phyloP scores from a whole-genome alignment of 2,329 filamentous ascomycete species.

The Graphiopsis chlorocephala region DNA sequence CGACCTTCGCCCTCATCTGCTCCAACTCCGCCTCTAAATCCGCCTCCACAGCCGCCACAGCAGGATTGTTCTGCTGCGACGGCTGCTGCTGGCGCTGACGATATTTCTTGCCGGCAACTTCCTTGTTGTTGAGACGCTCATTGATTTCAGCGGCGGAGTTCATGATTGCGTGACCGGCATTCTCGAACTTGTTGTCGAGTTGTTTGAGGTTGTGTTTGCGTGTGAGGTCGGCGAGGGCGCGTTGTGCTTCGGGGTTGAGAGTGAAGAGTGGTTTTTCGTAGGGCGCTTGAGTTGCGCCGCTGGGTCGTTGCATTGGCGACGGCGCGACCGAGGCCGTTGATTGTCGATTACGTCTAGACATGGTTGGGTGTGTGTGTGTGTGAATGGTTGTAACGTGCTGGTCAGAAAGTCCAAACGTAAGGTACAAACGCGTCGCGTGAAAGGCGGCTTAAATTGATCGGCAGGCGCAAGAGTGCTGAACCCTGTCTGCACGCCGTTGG shows the following conservation, averaged over 20 bases:
- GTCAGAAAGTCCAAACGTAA: not conserved
- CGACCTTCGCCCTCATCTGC: conserved; percentile 45
- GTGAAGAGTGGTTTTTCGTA: conserved; percentile 55
- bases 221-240: conserved; percentile 46
- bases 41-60: conserved; percentile 34
- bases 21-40: conserved; percentile 42
- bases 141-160: conserved; percentile 54
- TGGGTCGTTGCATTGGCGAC: not conserved
- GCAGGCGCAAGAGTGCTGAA: not conserved
- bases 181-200: conserved; percentile 49
- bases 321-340: conserved; percentile 2
- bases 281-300: not conserved
- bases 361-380: not conserved
- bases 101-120: conserved; percentile 30
- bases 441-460: not conserved
- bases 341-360: not conserved
- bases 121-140: conserved; percentile 48
- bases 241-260: conserved; percentile 48
- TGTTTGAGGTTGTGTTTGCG: conserved; percentile 41
- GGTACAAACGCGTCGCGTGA: not conserved
- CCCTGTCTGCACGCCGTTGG: not conserved
- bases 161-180: conserved; percentile 48
- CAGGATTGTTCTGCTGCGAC: conserved; percentile 18
- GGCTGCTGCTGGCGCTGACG: conserved; percentile 19
- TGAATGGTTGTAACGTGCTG: not conserved